Conservation (phyloP, 306 rosid species). For the Cucumis cinereus region DNA sequence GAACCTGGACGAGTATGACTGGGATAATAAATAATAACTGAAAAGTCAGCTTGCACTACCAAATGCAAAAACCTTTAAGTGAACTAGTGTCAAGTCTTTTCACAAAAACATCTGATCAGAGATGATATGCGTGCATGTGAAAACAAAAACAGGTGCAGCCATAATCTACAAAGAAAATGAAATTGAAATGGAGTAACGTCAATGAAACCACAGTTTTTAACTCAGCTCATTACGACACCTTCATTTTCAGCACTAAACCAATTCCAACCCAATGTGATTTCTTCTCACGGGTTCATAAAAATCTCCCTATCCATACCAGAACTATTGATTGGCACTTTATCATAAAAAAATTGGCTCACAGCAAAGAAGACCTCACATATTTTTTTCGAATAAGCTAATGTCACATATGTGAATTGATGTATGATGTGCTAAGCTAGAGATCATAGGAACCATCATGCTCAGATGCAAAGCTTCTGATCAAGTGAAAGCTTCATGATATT, state of each 20-base stretch:
- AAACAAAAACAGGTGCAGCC: not conserved
- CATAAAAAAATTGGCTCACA: not conserved
- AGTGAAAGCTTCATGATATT: not conserved
- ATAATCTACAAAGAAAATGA: not conserved
- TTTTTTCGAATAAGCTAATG: not conserved
- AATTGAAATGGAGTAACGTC: not conserved
- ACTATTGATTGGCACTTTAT: not conserved
- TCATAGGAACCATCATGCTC: not conserved
- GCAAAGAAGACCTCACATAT: not conserved
- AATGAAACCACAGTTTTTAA: not conserved
- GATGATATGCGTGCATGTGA: not conserved
- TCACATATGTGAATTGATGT: not conserved
- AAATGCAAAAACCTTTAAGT: not conserved
- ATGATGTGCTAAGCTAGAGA: not conserved
- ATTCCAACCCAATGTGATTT: not conserved
- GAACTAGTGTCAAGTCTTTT: not conserved
- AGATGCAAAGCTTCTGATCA: not conserved
- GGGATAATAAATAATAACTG: constrained; percentile 19
- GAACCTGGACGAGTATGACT: constrained; percentile 83
- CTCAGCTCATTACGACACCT: not conserved
- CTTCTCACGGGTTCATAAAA: not conserved
- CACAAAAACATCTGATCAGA: not conserved
- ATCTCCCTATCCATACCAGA: not conserved
- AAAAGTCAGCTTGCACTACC: constrained; percentile 21
- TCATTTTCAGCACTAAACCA: not conserved